A percentile compares a stretch with the other conserved stretches of the same genome.
Evolutionary conservation across 225 moss, liverwort and hornwort genomes (phyloP).

Genomic region (Pleurozium schreberi): DNA sequence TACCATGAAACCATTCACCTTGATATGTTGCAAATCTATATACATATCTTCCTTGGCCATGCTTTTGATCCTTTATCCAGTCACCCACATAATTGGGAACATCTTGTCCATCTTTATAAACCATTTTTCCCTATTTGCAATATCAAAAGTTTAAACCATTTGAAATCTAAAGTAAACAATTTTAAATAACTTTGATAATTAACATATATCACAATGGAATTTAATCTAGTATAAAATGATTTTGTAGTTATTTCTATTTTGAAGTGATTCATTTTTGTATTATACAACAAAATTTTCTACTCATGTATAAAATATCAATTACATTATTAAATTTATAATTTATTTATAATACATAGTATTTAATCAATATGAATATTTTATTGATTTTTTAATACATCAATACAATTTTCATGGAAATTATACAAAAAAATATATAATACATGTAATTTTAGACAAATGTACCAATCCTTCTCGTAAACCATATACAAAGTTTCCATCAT

Average conservation of each 20-base stretch:
- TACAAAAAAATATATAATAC: neutral
- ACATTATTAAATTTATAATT: neutral
- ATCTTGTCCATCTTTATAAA: neutral
- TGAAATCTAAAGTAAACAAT: neutral
- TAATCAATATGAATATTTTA: too few species aligned
- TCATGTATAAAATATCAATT: neutral
- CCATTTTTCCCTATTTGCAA: slow-evolving; percentile 5
- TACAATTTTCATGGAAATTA: neutral
- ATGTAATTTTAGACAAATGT: neutral
- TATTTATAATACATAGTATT: neutral
- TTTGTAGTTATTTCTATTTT: neutral
- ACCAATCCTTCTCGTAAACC: slow-evolving; percentile 34
- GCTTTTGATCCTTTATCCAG: slow-evolving; percentile 24
- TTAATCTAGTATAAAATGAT: too few species aligned
- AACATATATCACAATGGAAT: neutral
- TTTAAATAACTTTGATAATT: neutral
- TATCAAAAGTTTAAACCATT: neutral
- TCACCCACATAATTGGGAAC: neutral
- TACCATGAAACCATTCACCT: slow-evolving; percentile 24
- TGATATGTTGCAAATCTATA: slow-evolving; percentile 17
- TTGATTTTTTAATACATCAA: too few species aligned
- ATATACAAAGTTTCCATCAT: slow-evolving; percentile 2
- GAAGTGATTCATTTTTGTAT: neutral
- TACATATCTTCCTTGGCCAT: slow-evolving; percentile 23
- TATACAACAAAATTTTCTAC: neutral